Base-by-base conservation (phyloP, 495 filamentous ascomycete genomes). In the Cercophora sp. region DNA sequence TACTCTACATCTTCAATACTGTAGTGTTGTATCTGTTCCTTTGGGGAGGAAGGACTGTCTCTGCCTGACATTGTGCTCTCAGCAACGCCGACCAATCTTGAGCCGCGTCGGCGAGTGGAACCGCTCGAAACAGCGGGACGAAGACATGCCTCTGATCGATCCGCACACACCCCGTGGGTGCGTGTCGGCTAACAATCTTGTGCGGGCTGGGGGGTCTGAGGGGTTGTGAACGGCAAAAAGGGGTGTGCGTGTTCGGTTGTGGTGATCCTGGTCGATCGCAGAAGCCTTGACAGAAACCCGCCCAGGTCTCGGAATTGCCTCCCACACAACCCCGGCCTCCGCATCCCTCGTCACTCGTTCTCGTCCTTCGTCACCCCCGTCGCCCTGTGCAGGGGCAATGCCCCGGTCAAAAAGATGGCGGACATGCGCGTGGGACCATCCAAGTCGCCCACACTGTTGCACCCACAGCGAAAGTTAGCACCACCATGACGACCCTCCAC, bases 351-450 rank as follows among this genome's bases (percentile, higher is more conserved):
- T 16, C 25, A 31, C 13, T 27, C 25, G 20, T 16, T 26, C 16
- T n/a, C n/a, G n/a, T n/a, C n/a, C n/a, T n/a, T n/a, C n/a, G n/a
- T n/a, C 48, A 24, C 22, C 37, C 23, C 27, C 36, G 35, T 51
- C 47, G 35, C 47, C 26, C 41, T 32, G 41, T 52, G 55, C 55
- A 57, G 43, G 55, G 55, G 47, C 15, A 26, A 23, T 31, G 34
- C 49, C 49, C 49, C 42, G 35, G 55, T 58, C 47, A 48, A 27
- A 46, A 16, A 52, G 57, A 59, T 59, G 57, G 57, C 48, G 56
- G 37, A 31, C 57, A 59, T 55, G 52, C 27, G 57, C 57, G 42
- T 59, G 57, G 52, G 52, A 52, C 55, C 51, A 47, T 40, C 41
- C 27, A 52, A 50, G 39, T 32, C 41, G 35, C 44, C 42, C 34